Evolutionary conservation across 1,284 basidiomycete genomes (phyloP), one percentile per base, ranked within the genome.

Genomic region (Sphaerobolus stellatus): DNA sequence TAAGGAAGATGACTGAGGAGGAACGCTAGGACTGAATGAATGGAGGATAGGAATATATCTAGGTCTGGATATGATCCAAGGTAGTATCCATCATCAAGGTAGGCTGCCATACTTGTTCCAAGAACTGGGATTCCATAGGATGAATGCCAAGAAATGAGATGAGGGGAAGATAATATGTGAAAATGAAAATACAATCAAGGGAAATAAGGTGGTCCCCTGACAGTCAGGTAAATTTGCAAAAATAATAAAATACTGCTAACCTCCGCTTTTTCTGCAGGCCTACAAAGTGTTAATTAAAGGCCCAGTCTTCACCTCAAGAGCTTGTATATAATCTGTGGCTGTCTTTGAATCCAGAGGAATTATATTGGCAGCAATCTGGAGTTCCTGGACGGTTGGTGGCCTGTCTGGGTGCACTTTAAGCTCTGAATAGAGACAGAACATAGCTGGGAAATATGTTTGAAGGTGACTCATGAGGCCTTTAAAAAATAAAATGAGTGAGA

Each of bases 361-460:
- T 28, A 27, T 18, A 27, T 38, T 38, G 18, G 29, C 11, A 7
- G 48, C 48, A 8, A 50, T 16, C 24, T 43, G 30, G n/a, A 50
- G 8, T 38, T 50, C 33, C 25, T 50, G 13, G 7, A 25, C 8
- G n/a, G 31, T 50, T 38, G 48, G 48, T 50, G 13, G 24, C 18
- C 29, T 36, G 18, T 36, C 13, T 18, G 48, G 18, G 11, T 28
- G 16, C 7, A 16, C 48, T 45, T 64, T 59, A 9, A 65, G 50
- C 7, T 58, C 49, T 9, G 40, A 28, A 27, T 61, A 67, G 9
- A 66, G 58, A 2, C 44, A 47, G 36, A 60, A 56, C 54, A 64
- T 58, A 4, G 45, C 20, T 5, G 56, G 55, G 44, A 64, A 67
- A 29, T 59, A 24, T 22, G 51, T 52, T 48, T 59, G 60, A 3